Evolutionary conservation across 73 alveolate genomes (phyloP), one percentile per base, ranked within the genome.

Genomic region (Diophrys sp.): DNA sequence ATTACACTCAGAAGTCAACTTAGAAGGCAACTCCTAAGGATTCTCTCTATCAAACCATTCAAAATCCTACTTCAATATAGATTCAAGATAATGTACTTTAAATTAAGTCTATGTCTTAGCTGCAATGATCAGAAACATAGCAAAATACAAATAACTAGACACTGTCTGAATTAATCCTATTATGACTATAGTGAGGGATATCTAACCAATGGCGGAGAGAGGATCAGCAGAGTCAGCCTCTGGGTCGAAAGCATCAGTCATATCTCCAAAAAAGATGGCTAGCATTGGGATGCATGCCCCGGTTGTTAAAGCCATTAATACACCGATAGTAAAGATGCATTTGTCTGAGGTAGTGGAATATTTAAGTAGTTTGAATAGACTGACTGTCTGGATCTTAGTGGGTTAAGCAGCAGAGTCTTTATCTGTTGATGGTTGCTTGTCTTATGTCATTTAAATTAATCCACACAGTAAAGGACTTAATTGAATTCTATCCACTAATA

Each of bases 31-130:
- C 73, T 83, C 94, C 70, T 93, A 80, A n/a, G 95, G 88, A 57
- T 89, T 80, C 56, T 83, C 70, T 27, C 70, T 67, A 73, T 94
- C 98, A 75, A 91, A 94, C 98, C 98, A 94, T 18, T 90, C 85
- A 11, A 94, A 79, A 56, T 92, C 97, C 80, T 91, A 75, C 25
- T 56, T 74, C 5, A 94, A 73, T 23, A 94, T 83, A 1, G 96
- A 84, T 54, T 75, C 54, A 30, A 94, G 82, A 62, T 91, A 94
- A 28, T 56, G 54, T 31, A 80, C 62, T 84, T 95, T 84, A 55
- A 77, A 87, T 67, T 71, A 88, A 25, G 73, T 56, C 23, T 88
- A 77, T 29, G 85, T 77, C 29, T 82, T 54, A 57, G 80, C 94
- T 11, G 87, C 70, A 32, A 80, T 34, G 24, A 87, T 84, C 11